Evolutionary conservation across 306 rosid species (phyloP), one percentile per base, ranked within the genome.

Genomic region (Hippophae rhamnoides): DNA sequence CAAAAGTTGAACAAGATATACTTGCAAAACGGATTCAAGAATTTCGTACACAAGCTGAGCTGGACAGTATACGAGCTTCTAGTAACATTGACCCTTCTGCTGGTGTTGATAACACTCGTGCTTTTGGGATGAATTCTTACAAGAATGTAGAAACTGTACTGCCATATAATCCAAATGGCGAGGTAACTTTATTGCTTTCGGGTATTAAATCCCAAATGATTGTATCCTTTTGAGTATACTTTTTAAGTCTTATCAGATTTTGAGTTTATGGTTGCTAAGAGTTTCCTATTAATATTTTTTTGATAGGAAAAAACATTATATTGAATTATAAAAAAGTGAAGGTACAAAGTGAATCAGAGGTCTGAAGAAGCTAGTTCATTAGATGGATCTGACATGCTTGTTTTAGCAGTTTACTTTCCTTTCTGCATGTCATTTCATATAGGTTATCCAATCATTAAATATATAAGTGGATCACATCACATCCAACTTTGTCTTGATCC

Each of bases 11-110:
- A 78, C 95, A 88, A 88, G 99, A 88, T 68, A 88, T 79, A 87
- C 99, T 92, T 77, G 96, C 90, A 71, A 85, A 86, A 73, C 77
- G 99, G 79, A 92, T 92, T 69, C 99, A 88, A 78, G 97, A 92
- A 73, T 92, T 76, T 66, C 76, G 99, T 73, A 86, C 93, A 61
- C 99, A 88, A 70, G 83, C 93, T 13, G 89, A 92, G 84, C 68
- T 92, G 71, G 89, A 88, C 62, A 79, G 60, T 54, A 46, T 67
- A 55, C 81, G 64, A 70, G 89, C 80, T 74, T 82, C 87, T 54
- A 79, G 74, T 61, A 78, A 79, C 31, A 10, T 82, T 48, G 89
- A 81, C 62, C 67, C 82, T 54, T 57, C 81, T 61, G 55, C 62
- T 47, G 66, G 63, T 61, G 69, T 72, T 71, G 89, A 85, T 71